phyloP scores from a whole-genome alignment of 2,329 filamentous ascomycete genomes.

The Arthroderma sp. region DNA sequence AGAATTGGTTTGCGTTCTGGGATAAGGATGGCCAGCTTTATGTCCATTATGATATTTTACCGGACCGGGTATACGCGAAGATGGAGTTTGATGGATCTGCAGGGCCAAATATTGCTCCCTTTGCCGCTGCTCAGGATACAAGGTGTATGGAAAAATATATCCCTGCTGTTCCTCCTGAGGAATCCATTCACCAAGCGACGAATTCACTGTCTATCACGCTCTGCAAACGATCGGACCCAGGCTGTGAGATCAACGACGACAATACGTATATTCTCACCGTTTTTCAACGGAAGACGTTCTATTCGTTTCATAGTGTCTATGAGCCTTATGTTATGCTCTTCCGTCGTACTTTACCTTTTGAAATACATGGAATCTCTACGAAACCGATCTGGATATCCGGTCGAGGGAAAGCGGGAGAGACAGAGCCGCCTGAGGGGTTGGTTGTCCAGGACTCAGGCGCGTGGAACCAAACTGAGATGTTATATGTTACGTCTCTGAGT shows the following conservation, averaged over 20 bases:
- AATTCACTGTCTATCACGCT: slow-evolving; percentile 46
- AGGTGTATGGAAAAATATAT: slow-evolving; percentile 36
- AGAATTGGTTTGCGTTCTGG: slow-evolving; percentile 54
- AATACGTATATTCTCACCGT: slow-evolving; percentile 46
- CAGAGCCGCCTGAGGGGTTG: slow-evolving; percentile 13
- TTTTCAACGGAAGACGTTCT: slow-evolving; percentile 42
- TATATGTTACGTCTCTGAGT: slow-evolving; percentile 45
- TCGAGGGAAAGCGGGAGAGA: slow-evolving; percentile 19
- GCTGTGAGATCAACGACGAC: slow-evolving; percentile 28
- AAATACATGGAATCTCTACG: slow-evolving; percentile 36
- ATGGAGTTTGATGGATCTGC: slow-evolving; percentile 34
- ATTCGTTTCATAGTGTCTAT: slow-evolving; percentile 38
- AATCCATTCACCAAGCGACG: slow-evolving; percentile 46
- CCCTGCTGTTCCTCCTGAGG: slow-evolving; percentile 25
- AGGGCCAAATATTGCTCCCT: slow-evolving; percentile 34
- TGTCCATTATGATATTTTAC: slow-evolving; percentile 41
- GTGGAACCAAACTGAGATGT: slow-evolving; percentile 37
- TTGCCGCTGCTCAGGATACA: slow-evolving; percentile 26
- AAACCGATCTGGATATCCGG: slow-evolving; percentile 46
- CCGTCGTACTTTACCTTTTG: slow-evolving; percentile 35
- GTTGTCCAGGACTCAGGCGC: slow-evolving; percentile 1
- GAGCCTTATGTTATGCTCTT: slow-evolving; percentile 45
- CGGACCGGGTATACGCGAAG: slow-evolving; percentile 37
- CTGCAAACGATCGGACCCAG: slow-evolving; percentile 35
- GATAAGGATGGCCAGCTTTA: slow-evolving; percentile 35